Base-by-base conservation (phyloP, 2,329 filamentous ascomycete species). In the Dothidotthia symphoricarpi region DNA sequence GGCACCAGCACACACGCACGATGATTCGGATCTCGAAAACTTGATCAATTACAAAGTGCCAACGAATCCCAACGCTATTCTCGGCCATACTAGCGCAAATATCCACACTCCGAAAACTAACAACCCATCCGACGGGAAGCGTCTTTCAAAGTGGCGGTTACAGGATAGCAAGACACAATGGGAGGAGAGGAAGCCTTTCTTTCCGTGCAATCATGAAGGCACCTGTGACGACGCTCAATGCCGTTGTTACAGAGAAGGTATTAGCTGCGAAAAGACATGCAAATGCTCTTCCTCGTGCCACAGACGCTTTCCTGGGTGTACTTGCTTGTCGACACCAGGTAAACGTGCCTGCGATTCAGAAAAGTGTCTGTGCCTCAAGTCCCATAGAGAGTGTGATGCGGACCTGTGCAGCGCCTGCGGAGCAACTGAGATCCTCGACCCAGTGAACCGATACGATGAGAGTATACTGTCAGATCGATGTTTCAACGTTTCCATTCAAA, bases 311-410 rank as follows among this genome's bases (percentile, higher is more conserved):
- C 55, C 55, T 34, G 72, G 72, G 7, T 75, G 72, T 49, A 52
- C 32, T 16, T 74, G 72, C 5, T 46, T 43, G 14, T 41, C 41
- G 10, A 39, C 36, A 15, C 34, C 27, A 13, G 32, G 35, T 6
- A 56, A 53, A 72, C 82, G 61, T 11, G 68, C 65, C 40, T 68
- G 60, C 27, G 45, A 61, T n/a, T 61, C 61, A 9, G 51, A 56
- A 4, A 55, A 51, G 3, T 93, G 88, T 58, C 82, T 85, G 11
- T 94, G 88, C 54, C 73, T 81, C 14, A 74, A 78, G 53, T 73
- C 88, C 35, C 85, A 86, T 50, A 78, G 88, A 26, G 88, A 94
- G 67, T 94, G 88, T 57, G 88, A 93, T 53, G 81, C 86, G 2
- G 80, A 85, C 41, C 72, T 91, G 10, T 94, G 88, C 55, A 75